Base-by-base conservation (phyloP, 768 basidiomycete genomes). In the Hypholoma sublateritium region DNA sequence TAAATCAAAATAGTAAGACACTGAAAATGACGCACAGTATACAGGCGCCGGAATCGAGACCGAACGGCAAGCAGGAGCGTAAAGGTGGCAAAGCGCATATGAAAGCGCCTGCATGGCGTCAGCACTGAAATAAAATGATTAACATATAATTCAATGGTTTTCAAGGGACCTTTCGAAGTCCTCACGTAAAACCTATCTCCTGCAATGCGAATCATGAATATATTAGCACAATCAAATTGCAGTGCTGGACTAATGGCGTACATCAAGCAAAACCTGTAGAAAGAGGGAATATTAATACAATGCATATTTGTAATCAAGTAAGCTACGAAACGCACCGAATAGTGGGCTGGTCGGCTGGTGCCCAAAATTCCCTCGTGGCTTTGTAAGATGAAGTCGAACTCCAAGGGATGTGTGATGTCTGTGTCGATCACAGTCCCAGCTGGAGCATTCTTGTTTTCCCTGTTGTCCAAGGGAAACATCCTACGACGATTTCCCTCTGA, bases 11-110 rank as follows among this genome's bases (percentile, higher is more conserved):
- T 32, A 21, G 14, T 19, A 24, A 5, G 12, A 12, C 16, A 9
- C 2, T 7, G 25, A 39, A 22, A 9, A 50, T 53, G n/a, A 63
- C 85, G 60, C 65, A 91, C 89, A 91, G 61, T 91, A 91, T 0
- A 91, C 88, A 0, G 90, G 90, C 0, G 89, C 89, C 0, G 90
- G 90, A 39, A 92, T 90, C 0, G 91, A 92, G 0, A 92, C 91
- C 0, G 88, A 87, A 7, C 90, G 84, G 0, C 90, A 91, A 0
- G 89, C 77, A 0, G 87, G 79, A 0, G 90, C 88, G 50, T 90
- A 92, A 0, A 89, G 83, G 47, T 92, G 88, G 65, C 91, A 92
- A 0, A 92, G 72, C 0, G 85, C 81, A 53, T 84, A 92, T 0
- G 87, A 80, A 0, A 92, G 63, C 0, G 80, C 75, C 58, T 93